Evolutionary conservation across 202 grass and related monocot species (phyloP).

Genomic region (Panicum virgatum): DNA sequence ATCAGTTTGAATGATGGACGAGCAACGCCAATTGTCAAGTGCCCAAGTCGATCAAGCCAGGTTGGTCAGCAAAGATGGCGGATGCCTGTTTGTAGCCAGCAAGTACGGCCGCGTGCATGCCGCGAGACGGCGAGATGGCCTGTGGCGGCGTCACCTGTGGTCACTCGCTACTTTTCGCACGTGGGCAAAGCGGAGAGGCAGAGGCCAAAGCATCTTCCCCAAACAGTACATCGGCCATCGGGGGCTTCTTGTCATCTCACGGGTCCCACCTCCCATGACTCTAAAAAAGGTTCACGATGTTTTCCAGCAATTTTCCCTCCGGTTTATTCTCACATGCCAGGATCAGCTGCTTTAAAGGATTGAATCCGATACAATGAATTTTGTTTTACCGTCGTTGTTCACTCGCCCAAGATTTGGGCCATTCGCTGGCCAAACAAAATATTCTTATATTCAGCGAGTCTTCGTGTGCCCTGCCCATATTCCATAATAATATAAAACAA

Average conservation of each 20-base stretch:
- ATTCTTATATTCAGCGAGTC: background rate
- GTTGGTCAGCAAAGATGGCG: background rate
- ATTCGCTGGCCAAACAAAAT: background rate
- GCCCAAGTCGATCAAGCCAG: background rate
- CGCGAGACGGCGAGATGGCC: slow-evolving; percentile 22
- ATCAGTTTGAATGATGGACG: background rate
- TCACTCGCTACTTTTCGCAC: slow-evolving; percentile 31
- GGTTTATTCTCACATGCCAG: background rate
- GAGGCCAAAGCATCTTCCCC: slow-evolving; percentile 1
- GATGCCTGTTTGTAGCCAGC: background rate
- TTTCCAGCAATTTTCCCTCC: background rate
- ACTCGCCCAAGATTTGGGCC: background rate
- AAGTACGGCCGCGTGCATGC: background rate
- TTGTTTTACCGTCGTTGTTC: background rate
- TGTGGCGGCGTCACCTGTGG: background rate
- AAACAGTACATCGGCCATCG: background rate
- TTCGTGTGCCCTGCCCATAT: background rate
- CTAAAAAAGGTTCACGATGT: background rate
- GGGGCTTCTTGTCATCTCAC: background rate
- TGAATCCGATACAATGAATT: slow-evolving; percentile 21
- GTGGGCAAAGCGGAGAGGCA: background rate
- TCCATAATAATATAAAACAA: background rate
- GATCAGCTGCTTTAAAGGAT: background rate
- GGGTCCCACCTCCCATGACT: background rate
- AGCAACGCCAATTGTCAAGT: background rate